A percentile compares a stretch with the other conserved stretches of the same genome.
Evolutionary conservation across 345 rosid species (phyloP).

Genomic region (Conringia planisiliqua): DNA sequence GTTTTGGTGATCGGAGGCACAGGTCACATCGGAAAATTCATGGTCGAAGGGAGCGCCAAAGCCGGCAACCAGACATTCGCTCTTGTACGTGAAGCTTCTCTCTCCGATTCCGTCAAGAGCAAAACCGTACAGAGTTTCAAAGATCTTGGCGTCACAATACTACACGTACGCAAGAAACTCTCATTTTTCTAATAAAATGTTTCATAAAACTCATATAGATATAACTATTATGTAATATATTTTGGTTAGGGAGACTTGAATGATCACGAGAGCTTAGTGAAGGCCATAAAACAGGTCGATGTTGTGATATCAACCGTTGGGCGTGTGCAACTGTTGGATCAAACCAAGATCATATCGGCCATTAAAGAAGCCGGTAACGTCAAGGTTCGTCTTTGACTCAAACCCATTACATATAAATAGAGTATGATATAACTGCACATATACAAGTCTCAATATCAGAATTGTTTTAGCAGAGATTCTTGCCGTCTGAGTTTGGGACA

Average conservation of each 20-base stretch:
- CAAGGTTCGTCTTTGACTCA: conserved; percentile 42
- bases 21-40: conserved; percentile 67
- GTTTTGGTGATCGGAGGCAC: conserved; percentile 69
- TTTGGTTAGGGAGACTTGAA: conserved; percentile 31
- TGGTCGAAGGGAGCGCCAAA: conserved; percentile 55
- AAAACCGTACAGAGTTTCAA: conserved; percentile 49
- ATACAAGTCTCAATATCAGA: background rate
- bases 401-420: background rate
- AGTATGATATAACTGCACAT: too few species aligned
- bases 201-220: background rate
- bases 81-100: conserved; percentile 50
- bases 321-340: conserved; percentile 48
- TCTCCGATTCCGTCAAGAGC: conserved; percentile 56
- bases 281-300: conserved; percentile 70
- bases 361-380: conserved; percentile 80
- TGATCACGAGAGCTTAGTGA: conserved; percentile 66
- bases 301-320: conserved; percentile 75
- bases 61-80: conserved; percentile 60
- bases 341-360: conserved; percentile 69
- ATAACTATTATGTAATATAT: background rate
- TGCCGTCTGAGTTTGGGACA: conserved; percentile 67
- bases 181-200: background rate
- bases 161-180: conserved; percentile 38
- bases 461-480: conserved; percentile 43
- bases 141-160: conserved; percentile 50